Evolutionary conservation across 2,329 filamentous ascomycete genomes (phyloP), one percentile per base, ranked within the genome.

Genomic region (Aureobasidium uvarum): DNA sequence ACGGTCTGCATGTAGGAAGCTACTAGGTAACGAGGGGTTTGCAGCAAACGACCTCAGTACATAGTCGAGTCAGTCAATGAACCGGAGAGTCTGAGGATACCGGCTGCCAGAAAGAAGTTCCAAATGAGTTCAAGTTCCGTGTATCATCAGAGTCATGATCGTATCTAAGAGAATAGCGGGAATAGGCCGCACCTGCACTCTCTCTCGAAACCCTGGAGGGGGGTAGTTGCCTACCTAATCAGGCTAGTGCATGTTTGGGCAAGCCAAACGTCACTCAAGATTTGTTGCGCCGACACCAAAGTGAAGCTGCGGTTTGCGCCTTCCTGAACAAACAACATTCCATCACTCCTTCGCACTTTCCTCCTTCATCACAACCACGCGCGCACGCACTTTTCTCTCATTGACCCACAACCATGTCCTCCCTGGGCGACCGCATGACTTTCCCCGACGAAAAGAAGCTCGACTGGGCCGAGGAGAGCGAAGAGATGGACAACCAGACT

Each of bases 401-500:
- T 23, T 13, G 41, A 59, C n/a, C 10, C 39, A 39, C 38, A 63
- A 28, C 25, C 51, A 64, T 64, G 62, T 39, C 62, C 41, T 71
- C 69, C 25, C 71, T 74, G 25, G 71, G 72, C 46, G 70, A 70
- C 45, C 69, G 71, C 36, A 69, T 75, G 52, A 70, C 71, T 45
- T 70, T 70, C 46, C 70, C 72, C 18, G 16, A 20, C 51, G 51
- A 51, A 23, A 43, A 62, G 39, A 65, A 62, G 46, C 71, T 74
- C 69, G 70, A 70, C 65, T 76, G 74, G 74, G 72, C 74, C n/a
- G 74, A 76, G 56, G 74, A 75, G 25, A 69, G 51, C 56, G 46
- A 45, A 54, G 66, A 67, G 48, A 66, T 67, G 14, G 66, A 68
- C 16, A 66, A 69, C 39, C 58, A 48, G 43, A 50, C 41, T 5